Base-by-base conservation (phyloP, 2,329 filamentous ascomycete species). In the Aspergillus piperis region DNA sequence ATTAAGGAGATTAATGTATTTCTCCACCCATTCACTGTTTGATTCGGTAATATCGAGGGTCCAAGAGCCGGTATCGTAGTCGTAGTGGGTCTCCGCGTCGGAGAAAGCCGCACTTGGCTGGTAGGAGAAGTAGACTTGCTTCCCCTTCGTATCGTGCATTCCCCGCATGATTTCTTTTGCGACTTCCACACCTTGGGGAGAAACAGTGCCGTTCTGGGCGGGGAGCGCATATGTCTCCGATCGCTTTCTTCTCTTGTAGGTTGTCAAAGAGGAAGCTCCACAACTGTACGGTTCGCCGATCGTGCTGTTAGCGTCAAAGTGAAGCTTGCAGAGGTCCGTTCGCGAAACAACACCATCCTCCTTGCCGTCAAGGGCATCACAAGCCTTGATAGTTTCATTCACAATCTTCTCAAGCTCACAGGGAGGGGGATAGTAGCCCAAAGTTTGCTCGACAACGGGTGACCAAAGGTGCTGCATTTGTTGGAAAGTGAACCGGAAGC, bases 341-440 rank as follows among this genome's bases (percentile, higher is more conserved):
- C 81, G 75, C 5, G 79, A 73, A 42, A 87, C 76, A 5, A 86
- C 82, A 10, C 84, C 83, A 58, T 86, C 84, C 0, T 75, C 77
- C 47, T 76, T 76, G 5, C 84, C 84, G 57, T 87, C 84, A 5
- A 87, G 73, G 5, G 78, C 72, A 62, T 87, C 84, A 54, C 84
- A 87, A 27, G 79, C 79, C 1, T 75, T 73, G 52, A 86, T 84
- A 3, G 84, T 86, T 38, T 77, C 73, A 66, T 85, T 86, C n/a
- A 82, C 77, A 48, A 73, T 71, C 63, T 72, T 71, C 17, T 59
- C 61, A 23, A 73, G 23, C 55, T 71, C 65, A 27, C 65, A 82
- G 64, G 57, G 72, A 2, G 77, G 74, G 1, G 80, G 78, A 58
- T 73, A 77, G 63, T 82, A 81, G 54, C 71, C 73, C 17, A 76